These are phyloP conservation scores for Pyropia yezoensis DNA, from an alignment of 23 red algal genomes.

Conservation along the genomic window DNA sequence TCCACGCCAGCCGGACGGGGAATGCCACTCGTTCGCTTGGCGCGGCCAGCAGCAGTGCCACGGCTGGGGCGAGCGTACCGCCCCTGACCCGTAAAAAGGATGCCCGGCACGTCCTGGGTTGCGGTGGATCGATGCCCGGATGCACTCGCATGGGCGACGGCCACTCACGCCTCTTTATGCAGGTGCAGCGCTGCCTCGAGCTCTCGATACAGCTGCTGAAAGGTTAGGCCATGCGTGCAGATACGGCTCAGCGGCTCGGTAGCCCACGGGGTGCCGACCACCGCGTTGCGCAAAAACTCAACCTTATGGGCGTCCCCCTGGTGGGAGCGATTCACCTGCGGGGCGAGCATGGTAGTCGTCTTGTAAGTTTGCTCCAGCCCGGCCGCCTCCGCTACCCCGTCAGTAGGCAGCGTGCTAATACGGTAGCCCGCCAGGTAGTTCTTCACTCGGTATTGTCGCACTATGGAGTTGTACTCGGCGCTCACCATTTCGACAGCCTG, in stretches of 20 bases:
- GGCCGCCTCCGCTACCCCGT: conserved; percentile 1
- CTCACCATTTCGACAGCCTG: no score
- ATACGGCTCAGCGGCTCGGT: conserved; percentile 11
- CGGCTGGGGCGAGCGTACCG: no score
- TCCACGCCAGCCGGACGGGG: background rate
- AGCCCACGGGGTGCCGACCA: background rate
- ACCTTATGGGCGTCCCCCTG: no score
- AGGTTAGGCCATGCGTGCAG: background rate
- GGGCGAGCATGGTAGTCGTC: background rate
- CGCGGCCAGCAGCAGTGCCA: background rate
- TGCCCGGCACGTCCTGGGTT: background rate
- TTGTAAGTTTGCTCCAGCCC: conserved; percentile 15
- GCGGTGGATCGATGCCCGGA: background rate
- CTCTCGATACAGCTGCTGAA: conserved; percentile 18
- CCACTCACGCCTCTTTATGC: no score
- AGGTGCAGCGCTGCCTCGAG: no score
- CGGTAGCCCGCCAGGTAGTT: conserved; percentile 2
- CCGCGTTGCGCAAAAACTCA: conserved; percentile 11
- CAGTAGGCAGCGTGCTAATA: background rate
- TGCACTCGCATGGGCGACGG: background rate
- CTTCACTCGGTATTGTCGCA: conserved; percentile 4
- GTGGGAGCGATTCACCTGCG: no score
- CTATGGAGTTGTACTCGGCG: no score
- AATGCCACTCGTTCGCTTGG: background rate
- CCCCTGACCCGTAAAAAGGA: background rate